These are phyloP conservation scores for Stropharia rugosoannulata DNA, from an alignment of 768 basidiomycete species.

Conservation along the genomic window DNA sequence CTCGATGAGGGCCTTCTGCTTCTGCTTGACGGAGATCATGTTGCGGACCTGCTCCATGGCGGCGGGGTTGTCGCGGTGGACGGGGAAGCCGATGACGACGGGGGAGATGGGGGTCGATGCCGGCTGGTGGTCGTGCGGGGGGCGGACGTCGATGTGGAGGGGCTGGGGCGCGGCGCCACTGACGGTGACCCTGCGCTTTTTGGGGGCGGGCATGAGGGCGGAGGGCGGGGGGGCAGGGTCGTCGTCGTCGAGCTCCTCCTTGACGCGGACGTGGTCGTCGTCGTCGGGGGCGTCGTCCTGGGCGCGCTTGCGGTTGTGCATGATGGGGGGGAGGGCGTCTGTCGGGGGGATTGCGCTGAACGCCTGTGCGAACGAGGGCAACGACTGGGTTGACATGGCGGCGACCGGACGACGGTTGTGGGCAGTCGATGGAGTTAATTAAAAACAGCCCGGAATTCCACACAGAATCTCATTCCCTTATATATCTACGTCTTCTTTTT, in stretches of 20 bases:
- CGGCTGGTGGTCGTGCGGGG: slow-evolving; percentile 36
- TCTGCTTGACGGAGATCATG: slow-evolving; percentile 63
- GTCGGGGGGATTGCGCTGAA: slow-evolving; percentile 60
- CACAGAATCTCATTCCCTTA: slow-evolving; percentile 1
- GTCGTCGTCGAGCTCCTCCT: slow-evolving; percentile 56
- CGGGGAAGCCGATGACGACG: slow-evolving; percentile 59
- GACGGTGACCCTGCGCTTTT: slow-evolving; percentile 73
- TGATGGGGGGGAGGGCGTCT: slow-evolving; percentile 70
- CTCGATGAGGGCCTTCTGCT: slow-evolving; percentile 70
- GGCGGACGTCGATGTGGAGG: slow-evolving; percentile 52
- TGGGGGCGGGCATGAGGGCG: slow-evolving; percentile 42
- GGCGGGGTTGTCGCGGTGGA: slow-evolving; percentile 56
- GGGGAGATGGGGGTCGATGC: slow-evolving; percentile 64
- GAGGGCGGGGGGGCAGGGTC: slow-evolving; percentile 37
- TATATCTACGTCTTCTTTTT: slow-evolving; percentile 40
- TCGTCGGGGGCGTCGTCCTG: slow-evolving; percentile 36
- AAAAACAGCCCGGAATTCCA: slow-evolving; percentile 7
- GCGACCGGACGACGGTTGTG: slow-evolving; percentile 13
- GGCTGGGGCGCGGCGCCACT: slow-evolving; percentile 53
- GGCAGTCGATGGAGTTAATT: slow-evolving; percentile 8
- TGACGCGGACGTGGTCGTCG: slow-evolving; percentile 41
- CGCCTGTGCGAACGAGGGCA: slow-evolving; percentile 79
- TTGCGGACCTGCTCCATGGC: slow-evolving; percentile 64
- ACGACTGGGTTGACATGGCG: slow-evolving; percentile 56
- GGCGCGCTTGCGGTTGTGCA: slow-evolving; percentile 48